Conservation (phyloP, 2,329 filamentous ascomycete species). For the Metarhizium sp. region DNA sequence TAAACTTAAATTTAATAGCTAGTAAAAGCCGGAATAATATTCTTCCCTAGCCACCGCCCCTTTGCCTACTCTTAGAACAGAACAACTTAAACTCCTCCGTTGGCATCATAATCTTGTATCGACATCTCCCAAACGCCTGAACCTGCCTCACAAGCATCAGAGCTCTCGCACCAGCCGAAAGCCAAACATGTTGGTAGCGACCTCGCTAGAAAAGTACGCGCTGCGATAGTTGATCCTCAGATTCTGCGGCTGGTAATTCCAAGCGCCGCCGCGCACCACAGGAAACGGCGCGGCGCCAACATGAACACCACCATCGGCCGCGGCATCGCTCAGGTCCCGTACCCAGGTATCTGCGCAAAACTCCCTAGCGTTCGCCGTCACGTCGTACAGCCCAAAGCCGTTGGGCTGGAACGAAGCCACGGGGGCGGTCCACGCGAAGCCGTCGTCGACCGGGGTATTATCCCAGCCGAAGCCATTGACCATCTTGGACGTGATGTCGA, state of each 20-base stretch:
- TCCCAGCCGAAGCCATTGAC: conserved; percentile 8
- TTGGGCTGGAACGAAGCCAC: conserved; percentile 9
- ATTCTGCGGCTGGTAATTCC: conserved; percentile 8
- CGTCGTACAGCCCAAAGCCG: conserved; percentile 8
- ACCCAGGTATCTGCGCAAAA: conserved; percentile 8
- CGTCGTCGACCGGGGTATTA: conserved; percentile 3
- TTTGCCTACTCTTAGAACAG: too few species aligned
- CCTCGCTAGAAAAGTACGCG: conserved; percentile 7
- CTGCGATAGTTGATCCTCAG: conserved; percentile 9
- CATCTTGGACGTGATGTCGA: conserved; percentile 4
- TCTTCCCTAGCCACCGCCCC: too few species aligned
- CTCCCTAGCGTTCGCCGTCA: conserved; percentile 9
- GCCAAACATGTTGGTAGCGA: conserved; percentile 8
- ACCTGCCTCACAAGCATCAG: not conserved
- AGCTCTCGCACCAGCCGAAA: conserved; percentile 6
- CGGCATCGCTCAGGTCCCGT: not conserved
- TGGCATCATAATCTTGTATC: too few species aligned
- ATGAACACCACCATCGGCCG: conserved; percentile 6
- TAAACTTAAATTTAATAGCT: too few species aligned
- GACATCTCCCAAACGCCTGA: too few species aligned
- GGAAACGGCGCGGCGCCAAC: conserved; percentile 6
- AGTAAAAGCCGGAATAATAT: too few species aligned
- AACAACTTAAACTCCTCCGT: too few species aligned
- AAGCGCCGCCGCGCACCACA: conserved; percentile 7
- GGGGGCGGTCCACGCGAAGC: conserved; percentile 7